These are phyloP conservation scores for Cotoneaster glaucophyllus DNA, from an alignment of 306 rosid genomes.

Conservation along the genomic window DNA sequence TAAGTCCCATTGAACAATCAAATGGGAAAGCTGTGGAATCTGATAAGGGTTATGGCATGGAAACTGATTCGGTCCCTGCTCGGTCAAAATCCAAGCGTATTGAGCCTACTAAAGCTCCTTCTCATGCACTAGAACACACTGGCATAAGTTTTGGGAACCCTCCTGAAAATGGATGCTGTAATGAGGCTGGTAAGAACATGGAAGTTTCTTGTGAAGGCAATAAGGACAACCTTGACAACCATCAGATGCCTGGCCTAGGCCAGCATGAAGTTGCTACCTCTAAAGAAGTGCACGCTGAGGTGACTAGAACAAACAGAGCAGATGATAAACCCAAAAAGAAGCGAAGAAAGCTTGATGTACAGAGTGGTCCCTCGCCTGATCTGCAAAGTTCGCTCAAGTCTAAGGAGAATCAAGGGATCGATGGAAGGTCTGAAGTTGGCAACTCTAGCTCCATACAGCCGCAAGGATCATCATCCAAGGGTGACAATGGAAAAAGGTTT, in stretches of 20 bases:
- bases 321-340: constrained; percentile 8
- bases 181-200: constrained; percentile 9
- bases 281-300: constrained; percentile 14
- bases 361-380: not conserved
- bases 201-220: constrained; percentile 6
- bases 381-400: constrained; percentile 13
- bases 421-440: constrained; percentile 10
- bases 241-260: not conserved
- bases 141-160: not conserved
- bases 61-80: constrained; percentile 16
- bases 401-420: constrained; percentile 10
- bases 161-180: not conserved
- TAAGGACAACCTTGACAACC: constrained; percentile 11
- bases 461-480: constrained; percentile 17
- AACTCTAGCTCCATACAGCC: constrained; percentile 12
- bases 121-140: constrained; percentile 6
- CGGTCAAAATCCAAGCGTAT: constrained; percentile 5
- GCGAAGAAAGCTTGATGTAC: not conserved
- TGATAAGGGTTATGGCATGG: not conserved
- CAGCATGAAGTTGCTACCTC: constrained; percentile 20
- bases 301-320: not conserved
- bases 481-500: constrained; percentile 26
- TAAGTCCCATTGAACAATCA: constrained; percentile 11
- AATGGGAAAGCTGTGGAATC: constrained; percentile 12
- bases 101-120: constrained; percentile 9